Percentiles rank a stretch among this genome's conserved stretches.
Evolutionary conservation across 495 filamentous ascomycete species (phyloP).

Genomic region (Annulohypoxylon moriforme): DNA sequence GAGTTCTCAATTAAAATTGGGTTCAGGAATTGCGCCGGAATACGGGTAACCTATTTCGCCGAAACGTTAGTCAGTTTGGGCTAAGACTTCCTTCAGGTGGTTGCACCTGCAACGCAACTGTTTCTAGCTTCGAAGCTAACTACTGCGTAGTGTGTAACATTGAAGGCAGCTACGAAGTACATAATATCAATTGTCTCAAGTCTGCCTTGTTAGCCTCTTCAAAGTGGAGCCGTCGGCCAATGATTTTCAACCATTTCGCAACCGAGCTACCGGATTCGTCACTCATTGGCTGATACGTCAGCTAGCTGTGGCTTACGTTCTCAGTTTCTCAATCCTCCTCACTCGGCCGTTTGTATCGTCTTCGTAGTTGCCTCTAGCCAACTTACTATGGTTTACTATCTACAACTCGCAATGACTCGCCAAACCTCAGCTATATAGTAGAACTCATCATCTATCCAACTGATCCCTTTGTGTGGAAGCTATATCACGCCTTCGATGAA

Average conservation of each 20-base stretch:
- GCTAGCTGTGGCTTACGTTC: conserved; percentile 34
- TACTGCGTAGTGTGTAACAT: no score
- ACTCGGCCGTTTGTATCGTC: conserved; percentile 9
- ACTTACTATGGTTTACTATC: conserved; percentile 23
- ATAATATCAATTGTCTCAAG: conserved; percentile 5
- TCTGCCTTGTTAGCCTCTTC: conserved; percentile 28
- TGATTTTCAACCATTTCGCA: conserved; percentile 11
- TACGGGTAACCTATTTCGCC: conserved; percentile 30
- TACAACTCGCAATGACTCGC: conserved; percentile 2
- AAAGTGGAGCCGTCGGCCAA: conserved; percentile 28
- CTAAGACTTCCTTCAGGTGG: background rate
- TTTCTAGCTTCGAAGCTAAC: background rate
- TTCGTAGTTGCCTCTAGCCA: conserved; percentile 22
- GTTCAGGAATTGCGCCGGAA: conserved; percentile 37
- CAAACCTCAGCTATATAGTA: conserved; percentile 12
- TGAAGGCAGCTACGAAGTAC: background rate
- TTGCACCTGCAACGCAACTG: background rate
- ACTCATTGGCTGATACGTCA: conserved; percentile 32
- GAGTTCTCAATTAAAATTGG: conserved; percentile 38
- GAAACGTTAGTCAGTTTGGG: conserved; percentile 5
- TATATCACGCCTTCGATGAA: background rate
- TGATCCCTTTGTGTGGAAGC: background rate
- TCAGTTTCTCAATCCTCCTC: conserved; percentile 15
- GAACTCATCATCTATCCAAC: conserved; percentile 5
- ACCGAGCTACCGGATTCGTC: conserved; percentile 29